Evolutionary conservation across 352 stramenopile species (phyloP).

Genomic region (Blastocystis sp.): DNA sequence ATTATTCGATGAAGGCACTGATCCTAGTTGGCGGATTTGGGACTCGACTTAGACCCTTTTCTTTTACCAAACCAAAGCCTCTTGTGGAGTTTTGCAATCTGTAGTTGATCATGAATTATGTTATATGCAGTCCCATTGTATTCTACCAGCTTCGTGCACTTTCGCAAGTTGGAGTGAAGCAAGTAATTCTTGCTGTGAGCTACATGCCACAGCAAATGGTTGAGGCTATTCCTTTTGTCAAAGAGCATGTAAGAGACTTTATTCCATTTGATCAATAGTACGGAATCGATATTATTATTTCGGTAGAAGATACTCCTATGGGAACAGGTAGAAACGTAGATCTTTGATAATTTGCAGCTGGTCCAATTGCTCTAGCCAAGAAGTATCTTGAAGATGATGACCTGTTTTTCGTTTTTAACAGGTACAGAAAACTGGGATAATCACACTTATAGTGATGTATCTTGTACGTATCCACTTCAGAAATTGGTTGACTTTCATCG

Average conservation of each 20-base stretch:
- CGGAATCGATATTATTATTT: slow-evolving; percentile 80
- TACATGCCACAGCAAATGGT: slow-evolving; percentile 81
- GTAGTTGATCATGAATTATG: not conserved
- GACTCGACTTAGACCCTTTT: slow-evolving; percentile 78
- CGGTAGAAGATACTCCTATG: slow-evolving; percentile 63
- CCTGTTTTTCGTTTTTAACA: slow-evolving; percentile 81
- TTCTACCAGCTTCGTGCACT: slow-evolving; percentile 80
- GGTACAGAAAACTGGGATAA: not conserved
- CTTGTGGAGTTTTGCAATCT: slow-evolving; percentile 81
- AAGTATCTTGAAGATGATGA: slow-evolving; percentile 75
- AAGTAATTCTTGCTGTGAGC: slow-evolving; percentile 80
- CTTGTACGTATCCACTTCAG: slow-evolving; percentile 73
- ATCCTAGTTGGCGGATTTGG: slow-evolving; percentile 81
- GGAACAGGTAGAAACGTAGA: slow-evolving; percentile 22
- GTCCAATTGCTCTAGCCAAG: slow-evolving; percentile 74
- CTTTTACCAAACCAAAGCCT: slow-evolving; percentile 79
- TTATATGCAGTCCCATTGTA: slow-evolving; percentile 73
- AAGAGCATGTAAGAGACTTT: slow-evolving; percentile 70
- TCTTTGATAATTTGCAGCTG: slow-evolving; percentile 68
- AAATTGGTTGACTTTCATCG: slow-evolving; percentile 73
- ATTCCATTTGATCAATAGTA: slow-evolving; percentile 68
- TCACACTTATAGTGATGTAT: slow-evolving; percentile 71
- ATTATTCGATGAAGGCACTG: slow-evolving; percentile 75
- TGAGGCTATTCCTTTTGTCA: slow-evolving; percentile 73
- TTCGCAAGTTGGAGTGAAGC: slow-evolving; percentile 76